A percentile compares a stretch with the other conserved stretches of the same genome.
These are phyloP conservation scores for Musa schizocarpa DNA, from an alignment of 176 grass and related monocot genomes.

Conservation along the genomic window DNA sequence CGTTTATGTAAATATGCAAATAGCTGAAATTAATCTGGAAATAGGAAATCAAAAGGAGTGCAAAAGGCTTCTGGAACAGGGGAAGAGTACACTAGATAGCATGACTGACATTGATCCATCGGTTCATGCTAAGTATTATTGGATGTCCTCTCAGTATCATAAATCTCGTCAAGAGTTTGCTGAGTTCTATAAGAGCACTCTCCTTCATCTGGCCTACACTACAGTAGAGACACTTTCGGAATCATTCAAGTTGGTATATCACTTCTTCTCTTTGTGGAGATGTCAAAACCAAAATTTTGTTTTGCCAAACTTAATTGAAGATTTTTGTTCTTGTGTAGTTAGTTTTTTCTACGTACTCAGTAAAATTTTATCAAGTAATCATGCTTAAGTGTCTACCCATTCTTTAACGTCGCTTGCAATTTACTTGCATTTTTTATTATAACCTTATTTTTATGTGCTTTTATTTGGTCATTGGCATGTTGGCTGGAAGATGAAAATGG, in stretches of 20 bases:
- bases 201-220: slow-evolving; percentile 85
- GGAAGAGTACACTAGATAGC: slow-evolving; percentile 61
- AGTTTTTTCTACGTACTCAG: too few species aligned
- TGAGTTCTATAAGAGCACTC: slow-evolving; percentile 73
- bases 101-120: slow-evolving; percentile 88
- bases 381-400: too few species aligned
- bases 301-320: not conserved
- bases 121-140: slow-evolving; percentile 74
- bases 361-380: too few species aligned
- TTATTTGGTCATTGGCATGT: too few species aligned
- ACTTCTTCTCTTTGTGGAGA: too few species aligned
- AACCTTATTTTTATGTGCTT: too few species aligned
- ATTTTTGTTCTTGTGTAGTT: too few species aligned
- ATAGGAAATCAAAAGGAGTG: slow-evolving; percentile 63
- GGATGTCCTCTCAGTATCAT: slow-evolving; percentile 81
- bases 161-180: slow-evolving; percentile 71
- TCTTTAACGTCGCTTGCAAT: too few species aligned
- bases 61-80: slow-evolving; percentile 75
- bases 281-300: too few species aligned
- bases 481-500: too few species aligned
- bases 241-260: slow-evolving; percentile 62
- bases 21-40: slow-evolving; percentile 64
- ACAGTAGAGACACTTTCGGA: slow-evolving; percentile 67
- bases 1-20: slow-evolving; percentile 80
- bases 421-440: too few species aligned